phyloP scores from a whole-genome alignment of 352 stramenopile genomes.

The Phytophthora idaei region DNA sequence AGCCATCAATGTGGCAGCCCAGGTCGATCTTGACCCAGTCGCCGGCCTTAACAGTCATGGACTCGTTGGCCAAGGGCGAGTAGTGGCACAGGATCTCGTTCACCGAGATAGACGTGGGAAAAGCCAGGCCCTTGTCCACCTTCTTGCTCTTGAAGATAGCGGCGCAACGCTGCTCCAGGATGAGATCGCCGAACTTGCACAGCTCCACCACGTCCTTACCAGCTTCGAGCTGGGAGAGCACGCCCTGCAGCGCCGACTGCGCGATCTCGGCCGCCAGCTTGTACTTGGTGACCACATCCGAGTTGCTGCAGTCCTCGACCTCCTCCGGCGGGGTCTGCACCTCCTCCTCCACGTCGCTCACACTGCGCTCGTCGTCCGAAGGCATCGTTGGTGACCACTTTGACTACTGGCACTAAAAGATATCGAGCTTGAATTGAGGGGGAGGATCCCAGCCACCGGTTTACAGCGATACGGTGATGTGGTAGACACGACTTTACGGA shows the following conservation, averaged over 20 bases:
- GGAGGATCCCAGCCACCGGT: constrained; percentile 4
- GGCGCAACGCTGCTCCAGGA: constrained; percentile 80
- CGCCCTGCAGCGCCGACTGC: constrained; percentile 95
- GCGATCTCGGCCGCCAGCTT: constrained; percentile 98
- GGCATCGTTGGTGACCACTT: constrained; percentile 31
- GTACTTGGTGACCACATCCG: constrained; percentile 97
- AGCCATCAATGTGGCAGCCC: constrained; percentile 99
- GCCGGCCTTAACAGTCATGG: constrained; percentile 69
- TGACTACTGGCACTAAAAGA: neutral
- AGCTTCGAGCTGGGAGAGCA: constrained; percentile 93
- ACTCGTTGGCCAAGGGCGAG: constrained; percentile 94
- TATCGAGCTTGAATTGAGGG: constrained; percentile 2
- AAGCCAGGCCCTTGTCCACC: constrained; percentile 98
- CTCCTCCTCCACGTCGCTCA: constrained; percentile 75
- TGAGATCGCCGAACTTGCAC: constrained; percentile 91
- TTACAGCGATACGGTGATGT: neutral
- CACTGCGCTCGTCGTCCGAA: constrained; percentile 45
- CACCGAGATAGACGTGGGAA: constrained; percentile 98
- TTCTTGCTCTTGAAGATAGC: constrained; percentile 98
- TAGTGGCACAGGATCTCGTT: constrained; percentile 99
- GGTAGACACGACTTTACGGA: neutral
- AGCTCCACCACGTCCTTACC: constrained; percentile 97
- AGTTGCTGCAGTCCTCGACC: constrained; percentile 88
- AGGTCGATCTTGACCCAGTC: constrained; percentile 96
- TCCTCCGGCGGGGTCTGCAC: constrained; percentile 59